A percentile compares a stretch with the other conserved stretches of the same genome.
Evolutionary conservation across 345 rosid species (phyloP).

Genomic region (Rhodamnia rubescens): DNA sequence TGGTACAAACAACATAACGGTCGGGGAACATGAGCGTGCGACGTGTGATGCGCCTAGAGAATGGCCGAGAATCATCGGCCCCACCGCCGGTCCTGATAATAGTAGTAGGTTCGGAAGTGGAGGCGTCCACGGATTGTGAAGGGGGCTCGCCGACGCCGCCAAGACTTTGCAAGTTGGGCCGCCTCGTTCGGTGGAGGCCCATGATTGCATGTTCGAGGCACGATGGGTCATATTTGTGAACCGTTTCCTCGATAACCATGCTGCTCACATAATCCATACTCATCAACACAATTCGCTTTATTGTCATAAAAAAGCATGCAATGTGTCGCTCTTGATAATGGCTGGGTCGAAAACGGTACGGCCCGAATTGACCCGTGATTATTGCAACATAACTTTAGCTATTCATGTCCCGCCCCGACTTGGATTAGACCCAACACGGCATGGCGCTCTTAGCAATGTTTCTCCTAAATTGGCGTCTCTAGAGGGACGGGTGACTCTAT

Average conservation of each 20-base stretch:
- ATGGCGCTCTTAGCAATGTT: no score
- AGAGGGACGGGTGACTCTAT: background rate
- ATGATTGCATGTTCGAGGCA: background rate
- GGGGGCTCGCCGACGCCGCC: background rate
- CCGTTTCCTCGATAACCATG: background rate
- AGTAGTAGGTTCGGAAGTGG: background rate
- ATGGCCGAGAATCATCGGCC: background rate
- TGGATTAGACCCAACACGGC: no score
- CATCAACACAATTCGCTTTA: background rate
- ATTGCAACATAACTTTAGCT: background rate
- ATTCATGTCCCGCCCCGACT: background rate
- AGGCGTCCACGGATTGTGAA: background rate
- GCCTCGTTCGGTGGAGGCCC: background rate
- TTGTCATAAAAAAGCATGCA: background rate
- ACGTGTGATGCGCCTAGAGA: background rate
- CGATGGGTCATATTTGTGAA: background rate
- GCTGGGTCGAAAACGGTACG: no score
- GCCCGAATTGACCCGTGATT: background rate
- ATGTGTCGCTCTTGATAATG: background rate
- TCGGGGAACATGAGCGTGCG: background rate
- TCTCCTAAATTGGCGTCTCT: background rate
- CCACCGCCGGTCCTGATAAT: background rate
- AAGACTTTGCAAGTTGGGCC: background rate
- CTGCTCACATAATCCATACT: background rate
- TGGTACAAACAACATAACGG: background rate